phyloP scores from a whole-genome alignment of 495 filamentous ascomycete genomes.

The Penicillium samsonianum region DNA sequence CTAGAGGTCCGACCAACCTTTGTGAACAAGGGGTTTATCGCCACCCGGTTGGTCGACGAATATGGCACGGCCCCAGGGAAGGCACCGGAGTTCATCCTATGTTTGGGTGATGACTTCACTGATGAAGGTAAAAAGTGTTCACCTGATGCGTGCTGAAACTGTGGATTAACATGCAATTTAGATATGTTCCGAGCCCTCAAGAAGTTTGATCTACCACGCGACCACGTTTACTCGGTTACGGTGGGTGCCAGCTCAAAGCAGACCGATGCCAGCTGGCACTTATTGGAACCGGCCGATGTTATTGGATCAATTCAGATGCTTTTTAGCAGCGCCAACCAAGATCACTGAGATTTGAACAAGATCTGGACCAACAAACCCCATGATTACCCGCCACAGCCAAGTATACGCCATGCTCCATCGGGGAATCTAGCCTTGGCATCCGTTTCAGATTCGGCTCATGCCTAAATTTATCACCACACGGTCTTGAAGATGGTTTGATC shows the following conservation, averaged over 20 bases:
- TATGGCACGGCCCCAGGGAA: slow-evolving; percentile 55
- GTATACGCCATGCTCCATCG: not conserved
- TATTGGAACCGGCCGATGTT: slow-evolving; percentile 84
- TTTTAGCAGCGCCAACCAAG: slow-evolving; percentile 48
- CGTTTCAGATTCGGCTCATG: not conserved
- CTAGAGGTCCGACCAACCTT: slow-evolving; percentile 93
- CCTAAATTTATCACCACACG: not conserved
- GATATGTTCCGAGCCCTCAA: slow-evolving; percentile 68
- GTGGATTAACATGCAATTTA: slow-evolving; percentile 24
- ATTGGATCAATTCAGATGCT: slow-evolving; percentile 76
- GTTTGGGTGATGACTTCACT: slow-evolving; percentile 91
- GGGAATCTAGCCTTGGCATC: not conserved
- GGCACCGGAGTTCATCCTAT: slow-evolving; percentile 77
- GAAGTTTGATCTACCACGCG: slow-evolving; percentile 53
- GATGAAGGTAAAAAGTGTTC: slow-evolving; percentile 75
- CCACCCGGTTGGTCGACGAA: slow-evolving; percentile 69
- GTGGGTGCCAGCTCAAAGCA: slow-evolving; percentile 85
- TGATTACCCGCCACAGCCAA: not conserved
- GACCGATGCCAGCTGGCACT: slow-evolving; percentile 82
- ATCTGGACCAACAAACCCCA: not conserved
- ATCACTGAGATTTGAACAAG: slow-evolving; percentile 24
- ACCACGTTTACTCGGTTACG: slow-evolving; percentile 81
- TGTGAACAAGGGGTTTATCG: slow-evolving; percentile 96
- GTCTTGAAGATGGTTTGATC: not conserved
- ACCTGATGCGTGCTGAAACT: not conserved